Base-by-base conservation (phyloP, 2,329 filamentous ascomycete species). In the Chaetomium sp. region DNA sequence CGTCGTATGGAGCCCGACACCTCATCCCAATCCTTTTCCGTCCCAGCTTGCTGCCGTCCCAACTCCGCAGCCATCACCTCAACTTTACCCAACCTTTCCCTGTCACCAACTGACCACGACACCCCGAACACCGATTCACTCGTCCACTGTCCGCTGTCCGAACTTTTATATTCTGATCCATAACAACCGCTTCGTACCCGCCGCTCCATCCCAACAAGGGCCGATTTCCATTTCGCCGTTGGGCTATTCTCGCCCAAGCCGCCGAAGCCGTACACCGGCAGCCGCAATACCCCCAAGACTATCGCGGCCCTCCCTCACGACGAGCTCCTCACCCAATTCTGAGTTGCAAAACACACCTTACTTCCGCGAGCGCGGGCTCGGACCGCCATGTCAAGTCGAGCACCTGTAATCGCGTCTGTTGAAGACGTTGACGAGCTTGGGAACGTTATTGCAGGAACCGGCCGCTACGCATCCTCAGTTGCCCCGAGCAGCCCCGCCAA, bases 381-480 rank as follows among this genome's bases (percentile, higher is more conserved):
- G 58, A 49, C 59, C 61, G 69, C 65, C 66, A 81, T 81, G 77
- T 70, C 76, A 55, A 65, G 65, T 63, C 61, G 60, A 64, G 66
- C 68, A 61, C 62, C 58, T 50, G 61, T 54, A 62, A 69, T 75
- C 53, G 73, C 74, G 55, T 75, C 74, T 65, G 71, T 79, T 56
- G 74, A 81, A 66, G 79, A 81, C 54, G 76, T 70, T 47, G 76
- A 80, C 63, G 78, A 80, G 50, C 69, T 71, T 10, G 76, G 72
- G 42, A 75, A 74, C 53, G 67, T 71, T 38, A 65, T 72, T 14
- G 67, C 70, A 51, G 70, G 67, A 46, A 71, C 71, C 19, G 66
- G 66, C 58, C 68, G 70, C 56, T 81, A 80, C 68, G 79, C 79
- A 60, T 69, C 69, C 37, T 79, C 77, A 35, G 68, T 73, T 52